These are phyloP conservation scores for Cercospora sesami DNA, from an alignment of 2,329 filamentous ascomycete genomes.

Conservation along the genomic window DNA sequence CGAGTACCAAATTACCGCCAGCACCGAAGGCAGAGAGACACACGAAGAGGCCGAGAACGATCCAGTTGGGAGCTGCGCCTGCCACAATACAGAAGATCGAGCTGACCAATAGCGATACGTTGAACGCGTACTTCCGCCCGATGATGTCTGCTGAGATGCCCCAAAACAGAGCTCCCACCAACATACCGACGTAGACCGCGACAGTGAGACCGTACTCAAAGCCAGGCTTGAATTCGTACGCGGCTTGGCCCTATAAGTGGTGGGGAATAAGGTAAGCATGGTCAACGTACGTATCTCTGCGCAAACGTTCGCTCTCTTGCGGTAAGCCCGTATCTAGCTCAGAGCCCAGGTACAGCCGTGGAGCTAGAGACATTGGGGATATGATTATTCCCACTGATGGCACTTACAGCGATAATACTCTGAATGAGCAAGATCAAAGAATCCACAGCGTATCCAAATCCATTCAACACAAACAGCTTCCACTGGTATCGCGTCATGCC, in stretches of 20 bases:
- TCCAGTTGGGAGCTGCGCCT: conserved; percentile 67
- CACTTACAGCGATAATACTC: conserved; percentile 56
- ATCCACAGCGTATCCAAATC: conserved; percentile 63
- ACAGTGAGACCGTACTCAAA: conserved; percentile 60
- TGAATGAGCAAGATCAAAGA: conserved; percentile 61
- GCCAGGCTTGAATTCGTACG: conserved; percentile 58
- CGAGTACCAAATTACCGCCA: conserved; percentile 64
- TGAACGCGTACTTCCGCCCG: conserved; percentile 68
- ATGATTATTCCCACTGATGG: background rate
- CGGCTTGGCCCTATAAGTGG: conserved; percentile 47
- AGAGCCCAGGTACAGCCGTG: background rate
- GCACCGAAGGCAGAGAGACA: conserved; percentile 64
- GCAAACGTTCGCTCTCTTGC: conserved; percentile 10
- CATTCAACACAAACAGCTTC: conserved; percentile 62
- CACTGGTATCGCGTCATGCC: conserved; percentile 57
- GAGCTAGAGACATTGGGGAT: background rate
- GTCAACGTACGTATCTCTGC: background rate
- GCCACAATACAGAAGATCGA: conserved; percentile 64
- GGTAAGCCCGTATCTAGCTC: background rate
- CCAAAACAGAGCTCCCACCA: conserved; percentile 65
- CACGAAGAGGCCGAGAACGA: conserved; percentile 63
- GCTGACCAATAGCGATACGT: conserved; percentile 64
- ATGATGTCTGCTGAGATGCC: conserved; percentile 67
- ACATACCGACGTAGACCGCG: conserved; percentile 59
- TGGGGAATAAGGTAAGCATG: background rate